A percentile compares a stretch with the other conserved stretches of the same genome.
phyloP scores from a whole-genome alignment of 495 filamentous ascomycete genomes.

The Tuber magnatum region DNA sequence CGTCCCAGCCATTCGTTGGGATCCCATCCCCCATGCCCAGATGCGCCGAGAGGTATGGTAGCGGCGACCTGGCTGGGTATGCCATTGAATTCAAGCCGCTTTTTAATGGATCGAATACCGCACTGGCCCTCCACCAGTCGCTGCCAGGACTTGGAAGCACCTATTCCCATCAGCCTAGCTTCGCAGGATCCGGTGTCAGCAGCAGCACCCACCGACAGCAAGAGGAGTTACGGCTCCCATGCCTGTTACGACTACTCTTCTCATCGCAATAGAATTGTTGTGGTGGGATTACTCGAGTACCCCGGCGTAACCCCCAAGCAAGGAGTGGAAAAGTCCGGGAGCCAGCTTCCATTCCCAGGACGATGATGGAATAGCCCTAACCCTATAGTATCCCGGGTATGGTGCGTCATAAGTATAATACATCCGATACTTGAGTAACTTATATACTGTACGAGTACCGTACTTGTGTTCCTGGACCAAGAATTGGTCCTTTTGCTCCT shows the following conservation, averaged over 20 bases:
- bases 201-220: constrained; percentile 56
- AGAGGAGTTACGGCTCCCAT: constrained; percentile 88
- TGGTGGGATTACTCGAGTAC: background rate
- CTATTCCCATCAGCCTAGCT: constrained; percentile 41
- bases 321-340: no score
- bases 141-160: constrained; percentile 69
- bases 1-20: constrained; percentile 67
- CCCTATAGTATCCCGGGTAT: background rate
- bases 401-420: no score
- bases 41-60: constrained; percentile 59
- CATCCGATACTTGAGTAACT: no score
- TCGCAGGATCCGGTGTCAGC: no score
- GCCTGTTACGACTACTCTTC: constrained; percentile 91
- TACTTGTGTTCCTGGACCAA: no score
- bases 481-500: no score
- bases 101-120: constrained; percentile 64
- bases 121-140: constrained; percentile 70
- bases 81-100: constrained; percentile 54
- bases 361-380: background rate
- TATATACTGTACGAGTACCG: no score
- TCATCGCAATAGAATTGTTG: constrained; percentile 53
- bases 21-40: constrained; percentile 58
- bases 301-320: background rate
- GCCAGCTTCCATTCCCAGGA: background rate
- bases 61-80: constrained; percentile 81